Percentiles rank a stretch among this genome's conserved stretches.
Evolutionary conservation across 192 early-diverging fungal species (phyloP).

Genomic region (Rhizophagus prolifer): DNA sequence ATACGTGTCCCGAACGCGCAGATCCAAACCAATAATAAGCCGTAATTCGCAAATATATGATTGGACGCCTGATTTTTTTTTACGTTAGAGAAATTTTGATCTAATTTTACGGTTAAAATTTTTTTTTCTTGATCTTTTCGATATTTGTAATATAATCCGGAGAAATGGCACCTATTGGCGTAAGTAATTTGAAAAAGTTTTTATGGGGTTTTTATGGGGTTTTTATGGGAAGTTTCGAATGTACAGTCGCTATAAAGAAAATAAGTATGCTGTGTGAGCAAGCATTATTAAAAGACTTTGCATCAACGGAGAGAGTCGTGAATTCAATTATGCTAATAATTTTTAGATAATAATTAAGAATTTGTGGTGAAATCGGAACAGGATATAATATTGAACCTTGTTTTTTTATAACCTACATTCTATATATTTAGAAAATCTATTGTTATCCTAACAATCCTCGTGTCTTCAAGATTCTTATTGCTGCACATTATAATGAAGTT

Average conservation of each 20-base stretch:
- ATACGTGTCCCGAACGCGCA: no score
- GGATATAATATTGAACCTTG: neutral
- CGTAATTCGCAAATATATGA: neutral
- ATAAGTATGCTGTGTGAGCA: neutral
- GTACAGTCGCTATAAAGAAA: neutral
- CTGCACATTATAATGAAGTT: constrained; percentile 75
- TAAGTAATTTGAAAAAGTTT: neutral
- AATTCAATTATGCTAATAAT: neutral
- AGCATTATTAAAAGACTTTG: neutral
- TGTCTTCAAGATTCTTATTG: constrained; percentile 61
- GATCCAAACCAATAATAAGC: no score
- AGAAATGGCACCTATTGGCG: neutral
- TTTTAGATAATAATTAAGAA: no score
- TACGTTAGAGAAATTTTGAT: neutral
- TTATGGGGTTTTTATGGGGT: no score
- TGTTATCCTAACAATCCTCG: constrained; percentile 72
- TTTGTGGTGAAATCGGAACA: neutral
- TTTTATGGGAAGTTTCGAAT: no score
- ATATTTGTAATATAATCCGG: neutral
- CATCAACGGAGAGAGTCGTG: neutral
- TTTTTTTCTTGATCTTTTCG: neutral
- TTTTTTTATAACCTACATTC: neutral
- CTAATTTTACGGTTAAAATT: neutral
- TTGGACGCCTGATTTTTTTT: neutral
- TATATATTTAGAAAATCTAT: constrained; percentile 49